Conservation (phyloP, 2,329 filamentous ascomycete genomes). For the Scedosporium apiospermum region DNA sequence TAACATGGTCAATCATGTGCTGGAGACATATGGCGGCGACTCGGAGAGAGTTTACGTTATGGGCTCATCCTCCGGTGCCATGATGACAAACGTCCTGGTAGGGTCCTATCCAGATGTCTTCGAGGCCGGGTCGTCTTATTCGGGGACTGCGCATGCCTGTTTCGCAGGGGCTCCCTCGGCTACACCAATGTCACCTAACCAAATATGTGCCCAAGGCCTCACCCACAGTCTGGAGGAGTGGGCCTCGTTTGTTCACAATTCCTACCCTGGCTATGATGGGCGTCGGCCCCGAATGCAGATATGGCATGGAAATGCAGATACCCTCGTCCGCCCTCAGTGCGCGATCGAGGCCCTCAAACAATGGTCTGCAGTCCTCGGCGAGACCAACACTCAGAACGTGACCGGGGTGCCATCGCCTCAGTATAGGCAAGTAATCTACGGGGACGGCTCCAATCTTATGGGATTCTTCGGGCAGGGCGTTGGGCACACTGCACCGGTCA, state of each 20-base stretch:
- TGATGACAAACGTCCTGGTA: constrained; percentile 42
- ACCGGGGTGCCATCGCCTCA: constrained; percentile 24
- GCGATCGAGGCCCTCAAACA: constrained; percentile 48
- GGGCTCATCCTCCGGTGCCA: constrained; percentile 35
- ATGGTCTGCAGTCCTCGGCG: constrained; percentile 41
- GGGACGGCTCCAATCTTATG: constrained; percentile 17
- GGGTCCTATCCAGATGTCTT: constrained; percentile 47
- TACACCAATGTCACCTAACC: constrained; percentile 32
- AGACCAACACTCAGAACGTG: constrained; percentile 18
- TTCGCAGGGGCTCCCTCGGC: constrained; percentile 38
- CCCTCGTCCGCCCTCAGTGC: constrained; percentile 40
- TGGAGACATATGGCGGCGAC: constrained; percentile 41
- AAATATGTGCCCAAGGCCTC: constrained; percentile 3
- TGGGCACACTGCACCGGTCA: constrained; percentile 13
- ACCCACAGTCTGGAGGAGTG: constrained; percentile 24
- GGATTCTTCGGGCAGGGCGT: constrained; percentile 18
- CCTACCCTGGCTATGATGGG: constrained; percentile 36
- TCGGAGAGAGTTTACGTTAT: constrained; percentile 41
- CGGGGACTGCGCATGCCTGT: constrained; percentile 33
- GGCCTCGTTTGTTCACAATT: constrained; percentile 29
- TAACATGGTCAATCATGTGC: constrained; percentile 48
- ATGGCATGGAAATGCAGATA: constrained; percentile 8
- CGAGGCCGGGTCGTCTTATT: constrained; percentile 38
- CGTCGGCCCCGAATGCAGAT: constrained; percentile 5
- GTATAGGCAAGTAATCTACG: constrained; percentile 29